phyloP scores from a whole-genome alignment of 1,284 basidiomycete genomes.

The Puccinia triticina region DNA sequence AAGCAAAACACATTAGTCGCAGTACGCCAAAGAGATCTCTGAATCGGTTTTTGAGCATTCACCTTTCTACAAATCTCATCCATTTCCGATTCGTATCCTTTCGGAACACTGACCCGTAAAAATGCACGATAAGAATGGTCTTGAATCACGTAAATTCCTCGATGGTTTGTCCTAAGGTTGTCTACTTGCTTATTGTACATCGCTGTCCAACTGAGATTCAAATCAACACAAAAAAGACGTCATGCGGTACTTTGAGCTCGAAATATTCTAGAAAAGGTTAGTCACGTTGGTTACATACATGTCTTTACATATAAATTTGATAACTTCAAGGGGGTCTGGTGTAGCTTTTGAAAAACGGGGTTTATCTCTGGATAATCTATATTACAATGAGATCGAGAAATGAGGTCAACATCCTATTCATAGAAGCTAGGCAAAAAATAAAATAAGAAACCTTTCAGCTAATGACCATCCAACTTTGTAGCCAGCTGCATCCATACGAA shows the following conservation, averaged over 20 bases:
- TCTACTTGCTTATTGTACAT: conserved; percentile 51
- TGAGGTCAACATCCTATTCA: not conserved
- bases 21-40: not conserved
- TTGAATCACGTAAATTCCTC: conserved; percentile 50
- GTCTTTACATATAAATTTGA: conserved; percentile 52
- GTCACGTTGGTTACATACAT: conserved; percentile 20
- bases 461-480: conserved; percentile 50
- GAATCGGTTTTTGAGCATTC: not conserved
- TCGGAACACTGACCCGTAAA: conserved; percentile 39
- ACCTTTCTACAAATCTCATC: conserved; percentile 41
- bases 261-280: not conserved
- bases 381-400: not conserved
- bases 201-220: conserved; percentile 37
- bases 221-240: not conserved
- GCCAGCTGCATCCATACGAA: conserved; percentile 41
- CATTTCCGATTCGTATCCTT: conserved; percentile 39
- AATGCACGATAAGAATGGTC: conserved; percentile 46
- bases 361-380: conserved; percentile 47
- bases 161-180: conserved; percentile 49
- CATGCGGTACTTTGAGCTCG: not conserved
- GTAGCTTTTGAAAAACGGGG: conserved; percentile 17
- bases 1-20: not conserved
- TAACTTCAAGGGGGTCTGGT: conserved; percentile 49
- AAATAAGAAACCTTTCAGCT: conserved; percentile 39
- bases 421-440: not conserved